Percentiles rank a stretch among this genome's conserved stretches.
Evolutionary conservation across 768 basidiomycete genomes (phyloP).

Genomic region (Mycena latifolia): DNA sequence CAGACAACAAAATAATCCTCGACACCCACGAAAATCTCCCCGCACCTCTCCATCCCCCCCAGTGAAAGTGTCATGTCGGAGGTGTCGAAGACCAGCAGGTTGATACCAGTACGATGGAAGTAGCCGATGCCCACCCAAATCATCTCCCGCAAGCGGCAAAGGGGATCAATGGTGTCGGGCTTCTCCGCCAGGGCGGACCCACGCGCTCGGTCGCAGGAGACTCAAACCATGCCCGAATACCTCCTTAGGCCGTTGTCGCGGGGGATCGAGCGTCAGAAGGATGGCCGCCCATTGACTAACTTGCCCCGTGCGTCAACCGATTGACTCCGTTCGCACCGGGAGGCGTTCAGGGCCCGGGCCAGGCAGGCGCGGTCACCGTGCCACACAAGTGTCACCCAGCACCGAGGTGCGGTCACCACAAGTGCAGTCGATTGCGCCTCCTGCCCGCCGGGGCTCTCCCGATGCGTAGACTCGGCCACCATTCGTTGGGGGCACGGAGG

Average conservation of each 20-base stretch:
- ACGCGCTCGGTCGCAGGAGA: slow-evolving; percentile 3
- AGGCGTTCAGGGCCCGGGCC: slow-evolving; percentile 1
- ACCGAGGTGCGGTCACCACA: slow-evolving; percentile 8
- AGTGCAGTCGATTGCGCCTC: neutral
- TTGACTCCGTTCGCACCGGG: neutral
- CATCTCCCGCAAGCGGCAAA: slow-evolving; percentile 7
- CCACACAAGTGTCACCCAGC: slow-evolving; percentile 3
- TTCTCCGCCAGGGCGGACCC: slow-evolving; percentile 1
- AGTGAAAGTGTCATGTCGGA: no score
- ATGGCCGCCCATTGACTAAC: slow-evolving; percentile 2
- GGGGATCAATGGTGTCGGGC: slow-evolving; percentile 15
- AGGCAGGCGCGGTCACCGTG: neutral
- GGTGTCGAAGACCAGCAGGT: neutral
- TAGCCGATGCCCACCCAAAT: slow-evolving; percentile 4
- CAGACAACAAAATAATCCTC: no score
- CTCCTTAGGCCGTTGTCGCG: slow-evolving; percentile 1
- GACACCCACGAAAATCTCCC: neutral
- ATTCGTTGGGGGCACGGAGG: neutral
- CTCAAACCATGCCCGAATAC: slow-evolving; percentile 6
- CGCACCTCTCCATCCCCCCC: neutral
- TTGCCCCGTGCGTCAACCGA: neutral
- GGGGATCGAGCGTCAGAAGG: slow-evolving; percentile 5
- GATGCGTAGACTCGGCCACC: neutral
- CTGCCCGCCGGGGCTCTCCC: slow-evolving; percentile 1
- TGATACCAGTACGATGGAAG: slow-evolving; percentile 4